Evolutionary conservation across 2,329 filamentous ascomycete species (phyloP).

Genomic region (Fusarium nodosum): DNA sequence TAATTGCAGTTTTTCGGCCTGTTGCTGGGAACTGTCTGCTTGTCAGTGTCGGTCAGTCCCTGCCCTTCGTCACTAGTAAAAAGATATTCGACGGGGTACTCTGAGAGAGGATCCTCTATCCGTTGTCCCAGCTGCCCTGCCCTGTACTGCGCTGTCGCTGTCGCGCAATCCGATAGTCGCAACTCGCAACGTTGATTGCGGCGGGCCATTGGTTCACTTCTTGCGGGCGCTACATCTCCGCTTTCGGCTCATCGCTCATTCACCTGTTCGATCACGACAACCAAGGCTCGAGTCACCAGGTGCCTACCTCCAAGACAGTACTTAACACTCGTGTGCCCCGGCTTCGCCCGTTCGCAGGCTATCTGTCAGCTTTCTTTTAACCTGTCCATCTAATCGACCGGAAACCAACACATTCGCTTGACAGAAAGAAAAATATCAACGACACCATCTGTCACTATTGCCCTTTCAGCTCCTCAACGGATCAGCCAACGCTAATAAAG

Average conservation of each 20-base stretch:
- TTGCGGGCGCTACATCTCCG: constrained; percentile 47
- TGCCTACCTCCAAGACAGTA: constrained; percentile 46
- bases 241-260: constrained; percentile 50
- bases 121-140: constrained; percentile 23
- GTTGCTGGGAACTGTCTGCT: constrained; percentile 26
- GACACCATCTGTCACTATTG: constrained; percentile 9
- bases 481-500: constrained; percentile 36
- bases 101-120: constrained; percentile 40
- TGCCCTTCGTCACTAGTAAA: constrained; percentile 34
- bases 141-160: constrained; percentile 2
- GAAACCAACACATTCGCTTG: constrained; percentile 1
- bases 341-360: constrained; percentile 39
- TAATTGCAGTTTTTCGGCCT: constrained; percentile 30
- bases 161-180: constrained; percentile 47
- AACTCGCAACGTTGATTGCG: constrained; percentile 45
- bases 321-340: constrained; percentile 47
- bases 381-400: constrained; percentile 5
- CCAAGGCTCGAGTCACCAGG: constrained; percentile 46
- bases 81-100: constrained; percentile 36
- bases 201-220: constrained; percentile 41
- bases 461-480: constrained; percentile 18
- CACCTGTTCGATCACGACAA: constrained; percentile 43
- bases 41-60: constrained; percentile 36
- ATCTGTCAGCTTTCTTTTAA: constrained; percentile 14
- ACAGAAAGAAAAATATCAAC: constrained; percentile 3